Evolutionary conservation across 2,329 filamentous ascomycete genomes (phyloP).

Genomic region (Colletotrichum karsti): DNA sequence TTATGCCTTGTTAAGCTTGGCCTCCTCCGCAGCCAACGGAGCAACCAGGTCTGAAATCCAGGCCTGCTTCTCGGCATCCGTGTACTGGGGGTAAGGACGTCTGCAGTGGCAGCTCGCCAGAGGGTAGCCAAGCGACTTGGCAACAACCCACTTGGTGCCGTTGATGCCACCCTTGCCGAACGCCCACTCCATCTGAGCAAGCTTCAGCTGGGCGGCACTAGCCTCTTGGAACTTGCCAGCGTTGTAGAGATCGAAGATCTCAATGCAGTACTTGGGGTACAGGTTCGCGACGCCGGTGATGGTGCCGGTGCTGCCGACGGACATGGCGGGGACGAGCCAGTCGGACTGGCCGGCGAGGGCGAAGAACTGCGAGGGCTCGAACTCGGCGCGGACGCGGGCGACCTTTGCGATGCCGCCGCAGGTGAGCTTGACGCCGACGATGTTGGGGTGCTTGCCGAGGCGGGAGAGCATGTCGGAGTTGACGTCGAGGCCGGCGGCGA

Average conservation of each 20-base stretch:
- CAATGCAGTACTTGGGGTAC: constrained; percentile 61
- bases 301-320: constrained; percentile 65
- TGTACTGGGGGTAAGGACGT: constrained; percentile 60
- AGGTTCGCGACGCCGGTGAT: constrained; percentile 72
- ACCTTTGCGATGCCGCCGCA: constrained; percentile 81
- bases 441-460: constrained; percentile 67
- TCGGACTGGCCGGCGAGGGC: constrained; percentile 79
- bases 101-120: constrained; percentile 59
- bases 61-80: constrained; percentile 40
- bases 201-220: constrained; percentile 55
- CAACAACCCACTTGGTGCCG: constrained; percentile 68
- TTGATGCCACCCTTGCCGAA: constrained; percentile 68
- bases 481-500: constrained; percentile 73
- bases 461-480: constrained; percentile 70
- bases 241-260: constrained; percentile 56
- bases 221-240: constrained; percentile 57
- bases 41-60: constrained; percentile 37
- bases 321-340: constrained; percentile 70
- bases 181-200: constrained; percentile 62
- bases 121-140: constrained; percentile 61
- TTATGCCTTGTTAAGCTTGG: constrained; percentile 5
- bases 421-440: constrained; percentile 76
- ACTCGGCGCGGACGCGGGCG: constrained; percentile 61
- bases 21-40: constrained; percentile 28
- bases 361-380: constrained; percentile 66